A percentile compares a stretch with the other conserved stretches of the same genome.
phyloP scores from a whole-genome alignment of 2,329 filamentous ascomycete genomes.

The Magnaporthiopsis poae region DNA sequence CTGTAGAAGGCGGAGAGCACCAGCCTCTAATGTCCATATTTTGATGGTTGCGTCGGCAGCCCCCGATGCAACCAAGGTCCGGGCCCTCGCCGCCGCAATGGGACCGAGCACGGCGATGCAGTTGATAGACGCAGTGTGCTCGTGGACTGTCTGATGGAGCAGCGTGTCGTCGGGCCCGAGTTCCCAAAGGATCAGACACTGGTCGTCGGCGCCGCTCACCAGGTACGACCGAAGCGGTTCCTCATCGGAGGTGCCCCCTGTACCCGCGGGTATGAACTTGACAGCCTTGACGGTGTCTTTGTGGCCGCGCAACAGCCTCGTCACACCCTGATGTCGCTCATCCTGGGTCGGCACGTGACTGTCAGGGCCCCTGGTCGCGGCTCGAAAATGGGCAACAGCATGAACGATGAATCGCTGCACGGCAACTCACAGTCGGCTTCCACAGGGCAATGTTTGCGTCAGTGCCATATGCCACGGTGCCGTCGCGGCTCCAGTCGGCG shows the following conservation, averaged over 20 bases:
- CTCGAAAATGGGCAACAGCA: no score
- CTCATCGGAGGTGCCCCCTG: conserved; percentile 26
- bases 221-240: conserved; percentile 40
- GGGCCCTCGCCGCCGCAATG: conserved; percentile 13
- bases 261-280: conserved; percentile 55
- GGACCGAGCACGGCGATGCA: conserved; percentile 38
- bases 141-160: conserved; percentile 44
- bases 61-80: conserved; percentile 61
- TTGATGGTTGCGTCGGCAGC: conserved; percentile 66
- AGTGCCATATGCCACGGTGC: conserved; percentile 76
- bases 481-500: conserved; percentile 73
- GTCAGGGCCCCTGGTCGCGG: no score
- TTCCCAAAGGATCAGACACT: conserved; percentile 64
- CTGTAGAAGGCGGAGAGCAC: conserved; percentile 46
- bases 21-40: conserved; percentile 48
- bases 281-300: conserved; percentile 72
- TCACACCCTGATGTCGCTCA: conserved; percentile 45
- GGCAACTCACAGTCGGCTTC: conserved; percentile 59
- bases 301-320: conserved; percentile 63
- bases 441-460: conserved; percentile 84
- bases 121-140: conserved; percentile 69
- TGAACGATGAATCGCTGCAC: no score
- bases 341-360: conserved; percentile 19
- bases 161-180: conserved; percentile 21
- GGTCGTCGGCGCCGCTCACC: conserved; percentile 73